A percentile compares a stretch with the other conserved stretches of the same genome.
These are phyloP conservation scores for Populus ilicifolia DNA, from an alignment of 345 rosid species.

Conservation along the genomic window DNA sequence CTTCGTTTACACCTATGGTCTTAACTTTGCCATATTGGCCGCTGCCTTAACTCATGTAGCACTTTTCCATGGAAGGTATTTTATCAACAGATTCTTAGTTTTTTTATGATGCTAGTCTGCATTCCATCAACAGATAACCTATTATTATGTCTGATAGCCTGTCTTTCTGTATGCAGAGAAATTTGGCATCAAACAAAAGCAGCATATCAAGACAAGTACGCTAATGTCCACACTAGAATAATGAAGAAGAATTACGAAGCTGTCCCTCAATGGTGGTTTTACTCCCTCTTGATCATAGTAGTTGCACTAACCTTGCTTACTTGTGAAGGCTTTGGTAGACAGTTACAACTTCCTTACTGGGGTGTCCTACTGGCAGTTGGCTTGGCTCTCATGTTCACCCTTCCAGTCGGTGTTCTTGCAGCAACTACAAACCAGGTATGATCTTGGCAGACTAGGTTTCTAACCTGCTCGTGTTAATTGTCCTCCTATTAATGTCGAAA, in stretches of 20 bases:
- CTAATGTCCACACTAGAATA: slow-evolving; percentile 64
- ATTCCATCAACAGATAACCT: background rate
- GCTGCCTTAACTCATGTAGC: slow-evolving; percentile 40
- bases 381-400: slow-evolving; percentile 44
- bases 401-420: slow-evolving; percentile 45
- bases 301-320: slow-evolving; percentile 38
- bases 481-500: background rate
- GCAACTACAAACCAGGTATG: slow-evolving; percentile 60
- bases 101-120: background rate
- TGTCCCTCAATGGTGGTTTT: slow-evolving; percentile 57
- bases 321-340: slow-evolving; percentile 43
- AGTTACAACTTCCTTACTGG: slow-evolving; percentile 60
- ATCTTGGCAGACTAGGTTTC: background rate
- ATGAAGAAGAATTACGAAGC: slow-evolving; percentile 57
- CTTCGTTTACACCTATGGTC: slow-evolving; percentile 35
- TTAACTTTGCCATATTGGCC: slow-evolving; percentile 36
- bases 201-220: slow-evolving; percentile 29
- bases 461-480: too few relatives aligned
- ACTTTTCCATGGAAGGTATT: slow-evolving; percentile 42
- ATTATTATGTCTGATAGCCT: background rate
- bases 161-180: slow-evolving; percentile 14
- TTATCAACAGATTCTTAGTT: background rate
- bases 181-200: slow-evolving; percentile 42
- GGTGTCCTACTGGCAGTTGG: slow-evolving; percentile 39
- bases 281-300: slow-evolving; percentile 12